Evolutionary conservation across 2,329 filamentous ascomycete species (phyloP), one percentile per base, ranked within the genome.

Genomic region (Nemania sp.): DNA sequence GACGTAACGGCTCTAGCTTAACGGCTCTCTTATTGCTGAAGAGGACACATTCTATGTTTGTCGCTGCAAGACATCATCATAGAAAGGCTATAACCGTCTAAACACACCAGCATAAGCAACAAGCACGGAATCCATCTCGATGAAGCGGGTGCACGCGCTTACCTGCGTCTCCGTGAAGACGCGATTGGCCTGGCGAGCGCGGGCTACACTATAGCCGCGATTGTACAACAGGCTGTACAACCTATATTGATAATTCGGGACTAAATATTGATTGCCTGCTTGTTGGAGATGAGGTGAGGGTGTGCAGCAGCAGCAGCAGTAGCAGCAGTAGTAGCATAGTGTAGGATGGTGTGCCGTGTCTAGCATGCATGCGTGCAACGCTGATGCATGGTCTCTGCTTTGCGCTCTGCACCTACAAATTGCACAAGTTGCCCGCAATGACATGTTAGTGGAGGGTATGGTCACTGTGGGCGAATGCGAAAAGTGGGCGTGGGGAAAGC

Each of bases 181-280:
- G 24, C 23, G 33, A 59, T 61, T 61, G 58, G 57, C 6, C 31
- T 36, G 8, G 6, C 8, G 48, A 20, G 6, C 31, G 48, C 52
- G 31, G 50, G 22, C 26, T 20, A 43, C 14, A 49, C 41, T 58
- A 60, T 60, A 58, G 54, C 54, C 55, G 55, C 57, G 51, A 50
- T 52, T 28, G 33, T 50, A 39, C 24, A 55, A 53, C 51, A 52
- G 54, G 57, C 55, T 60, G 52, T 60, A 57, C 48, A 49, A 46
- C 50, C 30, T 54, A 49, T 54, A 60, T 49, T 43, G 48, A 30
- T 54, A 52, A 40, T 54, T 52, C 37, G 14, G 33, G 43, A 26
- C 31, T 30, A 12, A 46, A 30, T 48, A 52, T 54, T 53, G 49
- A 41, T 59, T 44, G 56, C 42, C 52, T 58, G 43, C 47, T 45